Evolutionary conservation across 257 asterid species (phyloP), one percentile per base, ranked within the genome.

Genomic region (Fraxinus cuspidata): DNA sequence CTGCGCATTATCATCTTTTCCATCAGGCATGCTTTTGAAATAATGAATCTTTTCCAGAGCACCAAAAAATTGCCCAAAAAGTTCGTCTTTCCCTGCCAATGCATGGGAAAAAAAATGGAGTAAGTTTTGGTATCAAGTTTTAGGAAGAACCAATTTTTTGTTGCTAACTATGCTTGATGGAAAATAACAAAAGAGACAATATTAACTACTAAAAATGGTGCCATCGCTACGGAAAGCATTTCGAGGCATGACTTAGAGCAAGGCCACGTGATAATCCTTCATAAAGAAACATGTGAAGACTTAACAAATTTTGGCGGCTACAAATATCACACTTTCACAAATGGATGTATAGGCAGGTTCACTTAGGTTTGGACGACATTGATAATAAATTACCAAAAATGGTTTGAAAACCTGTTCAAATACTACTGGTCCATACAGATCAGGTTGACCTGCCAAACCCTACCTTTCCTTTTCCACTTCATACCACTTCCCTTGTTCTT

Each of bases 11-110:
- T 92, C 97, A 71, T 92, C 97, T 32, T 78, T 84, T 70, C 96
- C 97, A 79, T 92, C 92, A 68, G 92, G 83, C 88, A 83, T 78
- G 77, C 88, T 84, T 77, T 82, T 83, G 76, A 92, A 92, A 83
- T 89, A 92, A 76, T 82, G 87, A 42, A 85, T 79, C 79, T 84
- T 87, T 77, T 92, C 97, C 74, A 92, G 93, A 73, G 94, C 97
- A 73, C 84, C 92, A 73, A 88, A 86, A 79, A 91, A 90, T 67
- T 86, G 88, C 79, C 96, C 97, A 84, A 91, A 91, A 18, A 92
- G 92, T 83, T 92, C 97, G 82, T 92, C 97, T 42, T 85, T 74
- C 73, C 84, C 88, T 91, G 90, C 79, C 84, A 79, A 74, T 70
- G 78, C 56, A 81, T 75, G 64, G 72, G 16, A 2, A 37, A 70